phyloP scores from a whole-genome alignment of 371 early-diverging fungal species.

The Mortierella sp. region DNA sequence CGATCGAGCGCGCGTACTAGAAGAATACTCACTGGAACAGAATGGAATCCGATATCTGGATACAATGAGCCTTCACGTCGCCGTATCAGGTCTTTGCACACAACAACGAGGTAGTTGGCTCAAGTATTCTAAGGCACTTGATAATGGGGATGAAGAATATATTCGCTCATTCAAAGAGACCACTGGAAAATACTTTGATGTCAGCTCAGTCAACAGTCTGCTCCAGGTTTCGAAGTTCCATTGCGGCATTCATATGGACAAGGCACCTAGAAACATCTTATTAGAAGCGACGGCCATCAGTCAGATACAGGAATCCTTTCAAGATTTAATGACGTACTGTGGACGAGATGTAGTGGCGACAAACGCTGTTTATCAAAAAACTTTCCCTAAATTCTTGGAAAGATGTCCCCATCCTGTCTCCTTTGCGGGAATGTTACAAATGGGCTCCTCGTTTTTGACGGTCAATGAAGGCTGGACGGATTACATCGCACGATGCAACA shows the following conservation, averaged over 20 bases:
- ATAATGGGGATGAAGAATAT: conserved; percentile 47
- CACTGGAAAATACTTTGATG: conserved; percentile 68
- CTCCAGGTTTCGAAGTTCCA: conserved; percentile 85
- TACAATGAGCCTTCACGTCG: conserved; percentile 95
- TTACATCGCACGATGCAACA: conserved; percentile 70
- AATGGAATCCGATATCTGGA: conserved; percentile 82
- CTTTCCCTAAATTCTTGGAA: conserved; percentile 77
- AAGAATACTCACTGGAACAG: conserved; percentile 80
- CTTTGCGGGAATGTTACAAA: conserved; percentile 91
- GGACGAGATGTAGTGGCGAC: conserved; percentile 91
- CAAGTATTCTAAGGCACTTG: conserved; percentile 68
- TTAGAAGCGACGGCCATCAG: conserved; percentile 61
- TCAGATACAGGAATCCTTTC: conserved; percentile 70
- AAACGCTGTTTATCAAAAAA: conserved; percentile 74
- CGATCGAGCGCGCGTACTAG: conserved; percentile 90
- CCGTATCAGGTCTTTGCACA: conserved; percentile 90
- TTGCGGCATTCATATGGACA: conserved; percentile 79
- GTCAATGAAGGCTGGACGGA: conserved; percentile 83
- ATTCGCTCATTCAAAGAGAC: conserved; percentile 41
- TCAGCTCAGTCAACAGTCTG: conserved; percentile 85
- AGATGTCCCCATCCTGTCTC: conserved; percentile 96
- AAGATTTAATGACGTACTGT: conserved; percentile 85
- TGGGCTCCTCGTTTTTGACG: conserved; percentile 90
- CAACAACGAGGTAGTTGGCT: conserved; percentile 91
- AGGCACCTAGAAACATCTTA: conserved; percentile 79